Evolutionary conservation across 352 stramenopile genomes (phyloP).

Genomic region (Aphanomyces euteiches): DNA sequence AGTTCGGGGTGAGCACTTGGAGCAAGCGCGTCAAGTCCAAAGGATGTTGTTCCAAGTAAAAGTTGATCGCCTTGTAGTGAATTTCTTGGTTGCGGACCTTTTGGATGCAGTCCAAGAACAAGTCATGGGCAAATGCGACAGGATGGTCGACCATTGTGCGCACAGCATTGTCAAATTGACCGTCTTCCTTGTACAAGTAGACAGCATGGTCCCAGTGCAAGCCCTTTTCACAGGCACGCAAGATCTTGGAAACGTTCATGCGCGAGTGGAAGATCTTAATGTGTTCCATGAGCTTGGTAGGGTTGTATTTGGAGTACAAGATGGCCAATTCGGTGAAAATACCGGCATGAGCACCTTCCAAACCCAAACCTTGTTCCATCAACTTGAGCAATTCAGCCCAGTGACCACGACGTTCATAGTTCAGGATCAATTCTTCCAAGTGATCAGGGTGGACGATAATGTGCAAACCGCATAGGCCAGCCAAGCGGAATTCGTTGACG

Average conservation of each 20-base stretch:
- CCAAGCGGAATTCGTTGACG: conserved; percentile 98
- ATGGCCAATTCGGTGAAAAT: conserved; percentile 99
- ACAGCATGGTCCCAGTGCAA: conserved; percentile 98
- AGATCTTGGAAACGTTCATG: conserved; percentile 98
- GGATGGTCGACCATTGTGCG: conserved; percentile 99
- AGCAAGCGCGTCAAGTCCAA: conserved; percentile 96
- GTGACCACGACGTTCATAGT: conserved; percentile 98
- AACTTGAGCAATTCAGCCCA: conserved; percentile 96
- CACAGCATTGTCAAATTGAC: conserved; percentile 98
- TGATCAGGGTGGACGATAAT: conserved; percentile 99
- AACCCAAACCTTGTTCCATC: conserved; percentile 97
- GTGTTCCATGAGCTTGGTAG: conserved; percentile 99
- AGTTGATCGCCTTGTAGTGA: conserved; percentile 99
- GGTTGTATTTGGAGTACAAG: conserved; percentile 99
- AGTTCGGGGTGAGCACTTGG: conserved; percentile 96
- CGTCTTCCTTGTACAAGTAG: conserved; percentile 99
- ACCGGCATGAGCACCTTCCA: conserved; percentile 98
- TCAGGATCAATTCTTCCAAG: conserved; percentile 98
- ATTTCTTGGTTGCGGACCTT: conserved; percentile 99
- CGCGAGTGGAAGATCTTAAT: conserved; percentile 99
- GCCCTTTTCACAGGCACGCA: conserved; percentile 97
- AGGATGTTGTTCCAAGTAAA: conserved; percentile 98
- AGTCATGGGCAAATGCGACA: conserved; percentile 95
- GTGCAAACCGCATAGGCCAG: conserved; percentile 96
- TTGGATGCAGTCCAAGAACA: conserved; percentile 99